Percentiles rank a stretch among this genome's conserved stretches.
phyloP scores from a whole-genome alignment of 108 stramenopile species.

The Poteriospumella lacustris region DNA sequence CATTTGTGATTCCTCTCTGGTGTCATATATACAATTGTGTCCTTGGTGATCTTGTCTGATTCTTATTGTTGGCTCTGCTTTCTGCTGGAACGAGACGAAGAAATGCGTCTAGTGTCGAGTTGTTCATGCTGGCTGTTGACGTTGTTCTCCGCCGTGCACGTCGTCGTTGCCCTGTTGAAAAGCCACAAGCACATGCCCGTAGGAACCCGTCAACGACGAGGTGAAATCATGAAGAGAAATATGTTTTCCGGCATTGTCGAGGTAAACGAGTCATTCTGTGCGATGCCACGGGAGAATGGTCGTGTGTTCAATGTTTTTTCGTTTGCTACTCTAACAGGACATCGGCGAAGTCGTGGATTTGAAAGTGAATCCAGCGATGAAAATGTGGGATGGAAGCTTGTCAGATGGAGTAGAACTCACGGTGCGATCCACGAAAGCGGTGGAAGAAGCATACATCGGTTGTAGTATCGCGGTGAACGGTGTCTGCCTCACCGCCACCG shows the following conservation, averaged over 20 bases:
- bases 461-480: constrained; percentile 93
- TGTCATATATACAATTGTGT: no score
- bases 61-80: no score
- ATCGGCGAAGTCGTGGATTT: constrained; percentile 81
- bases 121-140: no score
- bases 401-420: constrained; percentile 40
- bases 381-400: constrained; percentile 78
- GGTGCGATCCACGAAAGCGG: constrained; percentile 63
- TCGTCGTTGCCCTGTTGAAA: no score
- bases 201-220: no score
- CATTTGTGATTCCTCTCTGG: no score
- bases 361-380: constrained; percentile 68
- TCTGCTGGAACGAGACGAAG: no score
- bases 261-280: background rate
- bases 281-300: no score
- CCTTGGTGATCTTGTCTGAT: no score
- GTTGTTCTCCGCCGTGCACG: no score
- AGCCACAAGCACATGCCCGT: no score
- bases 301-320: background rate
- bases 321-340: constrained; percentile 46
- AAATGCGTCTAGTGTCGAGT: no score
- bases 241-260: constrained; percentile 99
- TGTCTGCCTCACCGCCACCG: constrained; percentile 92
- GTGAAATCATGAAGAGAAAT: background rate
- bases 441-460: constrained; percentile 83